Percentiles rank a stretch among this genome's conserved stretches.
phyloP scores from a whole-genome alignment of 495 filamentous ascomycete genomes.

The Penicillium cataractarum region DNA sequence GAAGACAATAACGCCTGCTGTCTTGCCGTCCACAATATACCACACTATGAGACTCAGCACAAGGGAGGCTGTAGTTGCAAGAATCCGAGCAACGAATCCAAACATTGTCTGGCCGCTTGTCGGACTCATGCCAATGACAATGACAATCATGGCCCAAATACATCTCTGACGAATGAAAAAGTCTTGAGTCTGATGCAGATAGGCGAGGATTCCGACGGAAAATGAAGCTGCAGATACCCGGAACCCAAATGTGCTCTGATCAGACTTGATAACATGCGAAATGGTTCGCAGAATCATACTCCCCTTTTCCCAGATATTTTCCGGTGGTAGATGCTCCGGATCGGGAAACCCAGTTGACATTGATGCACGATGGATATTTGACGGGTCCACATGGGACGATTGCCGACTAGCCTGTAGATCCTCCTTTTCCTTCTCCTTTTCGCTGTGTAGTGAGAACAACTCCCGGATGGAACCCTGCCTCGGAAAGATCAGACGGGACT shows the following conservation, averaged over 20 bases:
- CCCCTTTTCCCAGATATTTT: conserved; percentile 61
- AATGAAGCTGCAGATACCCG: conserved; percentile 71
- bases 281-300: conserved; percentile 35
- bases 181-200: conserved; percentile 62
- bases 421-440: conserved; percentile 15
- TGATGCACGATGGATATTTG: conserved; percentile 12
- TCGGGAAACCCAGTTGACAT: conserved; percentile 42
- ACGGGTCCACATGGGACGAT: conserved; percentile 28
- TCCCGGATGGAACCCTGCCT: conserved; percentile 54
- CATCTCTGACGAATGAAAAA: conserved; percentile 73
- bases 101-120: conserved; percentile 69
- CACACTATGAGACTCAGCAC: conserved; percentile 64
- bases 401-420: conserved; percentile 17
- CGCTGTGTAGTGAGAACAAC: conserved; percentile 29
- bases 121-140: conserved; percentile 63
- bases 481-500: conserved; percentile 62
- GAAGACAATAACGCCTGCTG: conserved; percentile 66
- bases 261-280: conserved; percentile 34
- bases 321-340: conserved; percentile 73
- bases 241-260: conserved; percentile 62
- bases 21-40: conserved; percentile 72
- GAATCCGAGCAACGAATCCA: conserved; percentile 66
- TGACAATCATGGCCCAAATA: conserved; percentile 78
- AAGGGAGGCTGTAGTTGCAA: conserved; percentile 64
- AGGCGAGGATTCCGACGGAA: conserved; percentile 69